Evolutionary conservation across 2,329 filamentous ascomycete species (phyloP).

Genomic region (Aspergillus quadricinctus): DNA sequence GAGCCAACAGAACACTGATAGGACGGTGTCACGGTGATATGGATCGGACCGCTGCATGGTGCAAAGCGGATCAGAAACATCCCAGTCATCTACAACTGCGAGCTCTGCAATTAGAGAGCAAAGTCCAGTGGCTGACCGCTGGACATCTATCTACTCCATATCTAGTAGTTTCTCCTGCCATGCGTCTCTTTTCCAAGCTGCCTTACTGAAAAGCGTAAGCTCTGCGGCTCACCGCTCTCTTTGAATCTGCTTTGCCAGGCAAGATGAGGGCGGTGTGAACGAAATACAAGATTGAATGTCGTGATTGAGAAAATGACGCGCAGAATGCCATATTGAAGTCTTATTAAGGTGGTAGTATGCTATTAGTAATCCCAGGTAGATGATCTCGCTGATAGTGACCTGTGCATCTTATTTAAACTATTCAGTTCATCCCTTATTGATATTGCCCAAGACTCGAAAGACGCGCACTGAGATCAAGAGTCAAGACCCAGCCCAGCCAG

Average conservation of each 20-base stretch:
- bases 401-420: background rate
- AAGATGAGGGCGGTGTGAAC: slow-evolving; percentile 13
- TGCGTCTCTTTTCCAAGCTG: background rate
- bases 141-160: background rate
- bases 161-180: background rate
- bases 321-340: background rate
- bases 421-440: background rate
- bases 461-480: background rate
- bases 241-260: background rate
- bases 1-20: background rate
- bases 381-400: background rate
- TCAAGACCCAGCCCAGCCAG: background rate
- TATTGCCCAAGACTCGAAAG: background rate
- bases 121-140: background rate
- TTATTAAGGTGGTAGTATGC: background rate
- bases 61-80: slow-evolving; percentile 29
- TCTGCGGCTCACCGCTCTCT: slow-evolving; percentile 10
- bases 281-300: background rate
- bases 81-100: background rate
- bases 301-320: background rate
- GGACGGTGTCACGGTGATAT: slow-evolving; percentile 27
- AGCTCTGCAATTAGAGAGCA: background rate
- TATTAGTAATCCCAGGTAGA: background rate
- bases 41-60: slow-evolving; percentile 37
- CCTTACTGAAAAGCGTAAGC: slow-evolving; percentile 8